Conservation (phyloP, 1,284 basidiomycete species). For the Lentinula novae-zelandiae region DNA sequence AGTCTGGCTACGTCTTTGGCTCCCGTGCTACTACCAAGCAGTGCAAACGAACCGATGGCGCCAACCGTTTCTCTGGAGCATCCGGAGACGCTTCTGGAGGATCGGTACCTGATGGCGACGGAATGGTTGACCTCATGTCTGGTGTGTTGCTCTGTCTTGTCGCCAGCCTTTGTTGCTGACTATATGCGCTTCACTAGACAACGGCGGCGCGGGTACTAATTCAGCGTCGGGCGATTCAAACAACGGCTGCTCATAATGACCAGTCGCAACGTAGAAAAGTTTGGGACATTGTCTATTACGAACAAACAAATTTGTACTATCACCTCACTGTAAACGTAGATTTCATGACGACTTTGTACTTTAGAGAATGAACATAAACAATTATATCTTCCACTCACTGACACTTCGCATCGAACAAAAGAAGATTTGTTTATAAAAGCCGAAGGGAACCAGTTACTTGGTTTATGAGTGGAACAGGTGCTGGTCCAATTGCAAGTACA, state of each 20-base stretch:
- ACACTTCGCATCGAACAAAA: too few species aligned
- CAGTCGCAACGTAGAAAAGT: neutral
- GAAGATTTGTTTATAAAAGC: slow-evolving; percentile 28
- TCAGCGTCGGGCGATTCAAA: slow-evolving; percentile 17
- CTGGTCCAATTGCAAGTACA: slow-evolving; percentile 93
- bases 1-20: neutral
- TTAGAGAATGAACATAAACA: slow-evolving; percentile 3
- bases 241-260: neutral
- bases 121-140: neutral
- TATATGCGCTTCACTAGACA: neutral
- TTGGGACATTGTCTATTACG: neutral
- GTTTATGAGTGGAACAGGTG: slow-evolving; percentile 82
- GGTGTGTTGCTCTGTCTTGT: neutral
- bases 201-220: slow-evolving; percentile 26
- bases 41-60: neutral
- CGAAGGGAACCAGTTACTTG: slow-evolving; percentile 88
- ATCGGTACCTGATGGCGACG: neutral
- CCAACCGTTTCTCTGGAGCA: slow-evolving; percentile 15
- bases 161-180: neutral
- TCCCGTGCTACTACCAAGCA: neutral
- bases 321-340: neutral
- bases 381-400: slow-evolving; percentile 14
- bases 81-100: slow-evolving; percentile 18
- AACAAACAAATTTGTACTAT: neutral
- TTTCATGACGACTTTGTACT: neutral